A percentile compares a stretch with the other conserved stretches of the same genome.
phyloP scores from a whole-genome alignment of 306 rosid genomes.

The Styphnolobium japonicum region DNA sequence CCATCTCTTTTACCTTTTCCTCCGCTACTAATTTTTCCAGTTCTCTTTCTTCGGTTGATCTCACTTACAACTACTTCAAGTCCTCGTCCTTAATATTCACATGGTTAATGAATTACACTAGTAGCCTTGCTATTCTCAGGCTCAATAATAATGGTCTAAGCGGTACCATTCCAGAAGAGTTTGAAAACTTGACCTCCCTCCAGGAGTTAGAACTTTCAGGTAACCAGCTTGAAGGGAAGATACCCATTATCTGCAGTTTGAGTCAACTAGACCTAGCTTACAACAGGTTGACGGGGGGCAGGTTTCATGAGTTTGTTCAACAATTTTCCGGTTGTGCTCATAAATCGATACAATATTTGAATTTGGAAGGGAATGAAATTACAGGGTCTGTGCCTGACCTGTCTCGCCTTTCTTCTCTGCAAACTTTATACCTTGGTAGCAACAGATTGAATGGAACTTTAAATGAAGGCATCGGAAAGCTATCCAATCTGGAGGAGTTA shows the following conservation, averaged over 20 bases:
- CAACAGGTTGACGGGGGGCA: neutral
- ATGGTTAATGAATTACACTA: neutral
- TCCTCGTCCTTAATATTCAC: neutral
- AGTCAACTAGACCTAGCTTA: rapidly evolving
- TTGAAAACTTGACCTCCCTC: neutral
- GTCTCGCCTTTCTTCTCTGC: neutral
- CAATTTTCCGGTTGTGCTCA: neutral
- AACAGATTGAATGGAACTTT: neutral
- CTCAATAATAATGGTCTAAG: neutral
- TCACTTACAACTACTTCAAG: neutral
- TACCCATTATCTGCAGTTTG: neutral
- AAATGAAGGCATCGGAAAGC: neutral
- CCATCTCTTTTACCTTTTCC: neutral
- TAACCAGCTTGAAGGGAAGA: neutral
- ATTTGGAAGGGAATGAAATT: neutral
- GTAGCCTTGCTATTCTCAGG: neutral
- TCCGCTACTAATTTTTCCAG: too few relatives aligned
- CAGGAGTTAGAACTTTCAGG: neutral
- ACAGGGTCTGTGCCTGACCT: neutral
- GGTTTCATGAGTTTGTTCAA: too few relatives aligned
- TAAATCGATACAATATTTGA: neutral
- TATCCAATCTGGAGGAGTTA: neutral
- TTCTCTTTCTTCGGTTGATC: neutral
- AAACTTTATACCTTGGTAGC: rapidly evolving
- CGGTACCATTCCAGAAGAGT: neutral